Conservation (phyloP, 2,329 filamentous ascomycete genomes). For the Penicillium sp. region DNA sequence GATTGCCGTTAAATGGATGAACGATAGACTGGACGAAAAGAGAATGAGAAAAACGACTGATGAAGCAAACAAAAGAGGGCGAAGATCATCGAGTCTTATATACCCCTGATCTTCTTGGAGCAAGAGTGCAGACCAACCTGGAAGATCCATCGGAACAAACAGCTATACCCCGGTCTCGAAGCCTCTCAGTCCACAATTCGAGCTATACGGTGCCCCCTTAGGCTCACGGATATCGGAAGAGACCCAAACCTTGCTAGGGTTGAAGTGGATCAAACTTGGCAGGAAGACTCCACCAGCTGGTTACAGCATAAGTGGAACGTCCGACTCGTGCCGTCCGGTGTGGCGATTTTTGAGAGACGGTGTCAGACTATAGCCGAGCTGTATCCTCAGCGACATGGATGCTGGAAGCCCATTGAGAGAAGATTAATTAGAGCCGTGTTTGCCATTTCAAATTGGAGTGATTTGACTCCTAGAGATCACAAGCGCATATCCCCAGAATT, state of each 20-base stretch:
- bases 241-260: conserved; percentile 12
- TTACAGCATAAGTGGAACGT: conserved; percentile 15
- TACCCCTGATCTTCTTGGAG: conserved; percentile 24
- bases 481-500: not conserved
- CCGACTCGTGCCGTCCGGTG: conserved; percentile 13
- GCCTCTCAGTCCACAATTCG: conserved; percentile 19
- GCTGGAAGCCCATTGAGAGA: not conserved
- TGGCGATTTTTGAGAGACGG: conserved; percentile 12
- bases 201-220: conserved; percentile 16
- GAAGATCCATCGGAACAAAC: conserved; percentile 5
- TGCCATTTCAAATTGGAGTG: not conserved
- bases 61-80: conserved; percentile 18
- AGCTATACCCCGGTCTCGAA: conserved; percentile 21
- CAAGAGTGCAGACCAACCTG: not conserved
- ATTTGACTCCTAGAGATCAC: not conserved
- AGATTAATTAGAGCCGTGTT: too few relatives aligned
- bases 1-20: conserved; percentile 24
- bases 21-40: conserved; percentile 33
- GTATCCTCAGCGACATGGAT: conserved; percentile 11
- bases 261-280: conserved; percentile 16
- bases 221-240: conserved; percentile 15
- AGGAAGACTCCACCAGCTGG: conserved; percentile 7
- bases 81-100: conserved; percentile 33
- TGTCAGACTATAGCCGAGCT: conserved; percentile 8
- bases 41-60: conserved; percentile 23